Evolutionary conservation across 768 basidiomycete species (phyloP).

Genomic region (Leccinum longicurvipes): DNA sequence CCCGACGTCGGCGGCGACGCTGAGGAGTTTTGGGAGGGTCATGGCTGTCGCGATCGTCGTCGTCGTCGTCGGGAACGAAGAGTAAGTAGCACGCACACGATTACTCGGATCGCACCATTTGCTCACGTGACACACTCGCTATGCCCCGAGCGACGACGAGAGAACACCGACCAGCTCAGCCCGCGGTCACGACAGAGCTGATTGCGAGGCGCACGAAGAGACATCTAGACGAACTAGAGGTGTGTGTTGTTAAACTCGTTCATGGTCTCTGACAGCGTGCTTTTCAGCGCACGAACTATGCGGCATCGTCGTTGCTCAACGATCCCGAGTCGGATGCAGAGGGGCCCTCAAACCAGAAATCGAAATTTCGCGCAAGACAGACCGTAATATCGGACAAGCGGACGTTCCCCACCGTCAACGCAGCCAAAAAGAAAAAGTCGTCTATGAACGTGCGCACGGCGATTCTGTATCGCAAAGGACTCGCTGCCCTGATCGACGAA

Average conservation of each 20-base stretch:
- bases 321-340: conserved; percentile 32
- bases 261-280: conserved; percentile 1
- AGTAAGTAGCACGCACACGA: neutral
- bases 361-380: conserved; percentile 69
- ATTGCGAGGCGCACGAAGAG: conserved; percentile 72
- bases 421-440: conserved; percentile 65
- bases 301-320: conserved; percentile 40
- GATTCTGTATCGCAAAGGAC: conserved; percentile 77
- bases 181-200: conserved; percentile 53
- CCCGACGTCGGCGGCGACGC: conserved; percentile 38
- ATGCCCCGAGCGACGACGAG: conserved; percentile 26
- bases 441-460: conserved; percentile 79
- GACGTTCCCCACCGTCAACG: conserved; percentile 32
- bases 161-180: conserved; percentile 23
- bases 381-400: conserved; percentile 75
- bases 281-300: conserved; percentile 71
- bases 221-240: conserved; percentile 86
- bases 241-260: conserved; percentile 21
- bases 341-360: conserved; percentile 21
- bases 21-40: conserved; percentile 5
- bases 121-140: conserved; percentile 16
- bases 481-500: conserved; percentile 72
- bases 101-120: conserved; percentile 15
- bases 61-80: neutral
- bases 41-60: conserved; percentile 8